phyloP scores from a whole-genome alignment of 129 eudicot species.

The Saposhnikovia divaricata region DNA sequence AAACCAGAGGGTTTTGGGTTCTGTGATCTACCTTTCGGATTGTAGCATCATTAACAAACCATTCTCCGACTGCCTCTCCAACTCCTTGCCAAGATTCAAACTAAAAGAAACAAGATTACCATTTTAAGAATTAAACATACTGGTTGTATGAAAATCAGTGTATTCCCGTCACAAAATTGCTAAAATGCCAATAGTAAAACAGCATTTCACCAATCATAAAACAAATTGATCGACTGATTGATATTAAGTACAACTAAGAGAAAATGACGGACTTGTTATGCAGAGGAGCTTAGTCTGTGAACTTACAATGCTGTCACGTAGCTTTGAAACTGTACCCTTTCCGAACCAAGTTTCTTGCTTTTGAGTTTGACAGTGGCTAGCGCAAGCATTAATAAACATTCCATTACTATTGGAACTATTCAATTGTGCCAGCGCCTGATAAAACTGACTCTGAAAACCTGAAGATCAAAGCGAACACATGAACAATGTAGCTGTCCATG shows the following conservation, averaged over 20 bases:
- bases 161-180: too few relatives aligned
- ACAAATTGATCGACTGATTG: neutral
- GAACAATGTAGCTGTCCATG: neutral
- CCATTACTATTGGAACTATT: neutral
- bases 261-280: neutral
- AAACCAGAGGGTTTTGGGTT: neutral
- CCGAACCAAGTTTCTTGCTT: neutral
- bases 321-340: neutral
- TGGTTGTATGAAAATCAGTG: too few relatives aligned
- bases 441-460: neutral
- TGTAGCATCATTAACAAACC: neutral
- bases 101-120: neutral
- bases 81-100: neutral
- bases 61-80: slow-evolving; percentile 1
- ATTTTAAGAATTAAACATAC: too few relatives aligned
- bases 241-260: neutral
- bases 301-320: neutral
- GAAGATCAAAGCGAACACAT: neutral
- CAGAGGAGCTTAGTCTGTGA: neutral
- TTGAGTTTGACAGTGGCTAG: neutral
- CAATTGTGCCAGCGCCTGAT: neutral
- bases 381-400: neutral
- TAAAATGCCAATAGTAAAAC: too few relatives aligned
- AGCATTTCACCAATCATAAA: too few relatives aligned
- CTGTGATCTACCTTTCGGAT: neutral